Percentiles rank a stretch among this genome's conserved stretches.
These are phyloP conservation scores for Rhizophora apiculata DNA, from an alignment of 345 rosid genomes.

Conservation along the genomic window DNA sequence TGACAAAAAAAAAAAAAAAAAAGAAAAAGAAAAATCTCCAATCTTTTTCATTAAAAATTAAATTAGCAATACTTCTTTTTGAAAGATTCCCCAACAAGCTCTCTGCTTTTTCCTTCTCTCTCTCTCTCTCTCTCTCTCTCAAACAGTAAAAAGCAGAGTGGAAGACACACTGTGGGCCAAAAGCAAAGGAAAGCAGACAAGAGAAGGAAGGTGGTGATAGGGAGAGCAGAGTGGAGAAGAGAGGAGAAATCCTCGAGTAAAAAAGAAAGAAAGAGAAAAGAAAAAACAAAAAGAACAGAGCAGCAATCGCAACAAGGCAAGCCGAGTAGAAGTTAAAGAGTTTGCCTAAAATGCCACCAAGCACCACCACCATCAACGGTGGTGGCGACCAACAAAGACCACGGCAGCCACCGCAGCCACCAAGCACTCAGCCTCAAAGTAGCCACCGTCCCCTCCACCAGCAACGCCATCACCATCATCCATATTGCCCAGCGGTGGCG, in stretches of 20 bases:
- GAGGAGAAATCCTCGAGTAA: neutral
- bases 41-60: too few relatives aligned
- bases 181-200: too few relatives aligned
- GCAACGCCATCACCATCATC: conserved; percentile 5
- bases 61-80: neutral
- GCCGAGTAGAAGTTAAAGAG: too few relatives aligned
- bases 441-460: neutral
- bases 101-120: neutral
- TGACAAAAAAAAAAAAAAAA: too few relatives aligned
- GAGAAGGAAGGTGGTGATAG: neutral
- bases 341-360: neutral
- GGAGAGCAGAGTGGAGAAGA: neutral
- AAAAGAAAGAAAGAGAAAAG: neutral
- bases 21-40: too few relatives aligned
- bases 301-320: too few relatives aligned
- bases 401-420: neutral
- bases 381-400: neutral
- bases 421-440: neutral
- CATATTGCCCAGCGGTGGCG: conserved; percentile 9
- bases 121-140: neutral
- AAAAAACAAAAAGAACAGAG: too few relatives aligned
- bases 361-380: neutral
- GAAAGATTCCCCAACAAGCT: neutral
- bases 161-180: neutral
- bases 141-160: conserved; percentile 4